Base-by-base conservation (phyloP, 148 eudicot species). In the Mesembryanthemum crystallinum region DNA sequence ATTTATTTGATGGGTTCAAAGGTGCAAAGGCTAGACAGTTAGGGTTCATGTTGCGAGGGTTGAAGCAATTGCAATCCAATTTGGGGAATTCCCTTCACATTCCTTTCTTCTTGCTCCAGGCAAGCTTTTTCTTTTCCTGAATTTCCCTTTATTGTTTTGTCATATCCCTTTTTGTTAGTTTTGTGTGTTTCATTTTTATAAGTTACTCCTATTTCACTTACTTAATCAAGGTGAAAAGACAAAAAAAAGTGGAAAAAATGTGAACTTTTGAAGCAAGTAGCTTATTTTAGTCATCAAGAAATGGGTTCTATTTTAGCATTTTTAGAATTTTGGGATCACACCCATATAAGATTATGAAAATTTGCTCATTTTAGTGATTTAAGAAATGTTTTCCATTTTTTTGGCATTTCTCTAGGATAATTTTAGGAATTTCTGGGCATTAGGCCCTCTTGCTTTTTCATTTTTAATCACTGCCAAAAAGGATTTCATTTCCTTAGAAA, bases 21-120 rank as follows among this genome's bases (percentile, higher is more conserved):
- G 99, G 96, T 12, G 99, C 99, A 1, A 85, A 85, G 61, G 99
- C 99, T 61, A 73, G 97, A 21, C 99, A 91, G 1, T 60, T 92
- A 60, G 98, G 99, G 81, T 96, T 96, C 73, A 91, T 96, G 93
- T 80, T 92, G 32, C 80, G 98, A 65, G 97, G 98, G 9, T 78
- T 96, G 32, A 78, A 83, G 75, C 85, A 83, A 57, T 79, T 96
- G 75, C 82, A 84, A 57, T 35, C 66, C 1, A 43, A 63, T 68
- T 67, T 96, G 59, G 80, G 81, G 28, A 37, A 70, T 58, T 62
- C 77, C 23, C 82, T 89, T 64, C 76, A 81, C 0, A 87, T 93
- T 30, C 97, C 97, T 2, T 96, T 96, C 71, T 92, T 88, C 76
- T 76, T 96, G 75, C 82, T 96, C 71, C 92, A 86, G 91, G 99